A percentile compares a stretch with the other conserved stretches of the same genome.
Conservation (phyloP, 352 stramenopile genomes). For the Phytophthora fragariaefolia region DNA sequence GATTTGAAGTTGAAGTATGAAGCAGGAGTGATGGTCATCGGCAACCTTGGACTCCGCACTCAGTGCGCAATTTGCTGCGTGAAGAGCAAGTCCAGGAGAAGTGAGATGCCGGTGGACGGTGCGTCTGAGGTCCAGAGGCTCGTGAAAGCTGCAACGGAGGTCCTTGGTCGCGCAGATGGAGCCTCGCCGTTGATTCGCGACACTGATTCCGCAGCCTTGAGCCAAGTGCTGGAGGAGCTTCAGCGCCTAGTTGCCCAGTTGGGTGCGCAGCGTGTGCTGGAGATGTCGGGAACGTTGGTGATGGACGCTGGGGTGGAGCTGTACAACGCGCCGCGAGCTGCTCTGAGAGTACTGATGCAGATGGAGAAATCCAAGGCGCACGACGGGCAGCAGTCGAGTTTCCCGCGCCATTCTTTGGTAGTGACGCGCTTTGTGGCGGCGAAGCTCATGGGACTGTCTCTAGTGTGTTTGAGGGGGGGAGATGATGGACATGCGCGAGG, state of each 20-base stretch:
- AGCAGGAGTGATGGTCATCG: slow-evolving; percentile 38
- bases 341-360: slow-evolving; percentile 42
- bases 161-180: slow-evolving; percentile 19
- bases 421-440: slow-evolving; percentile 61
- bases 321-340: slow-evolving; percentile 66
- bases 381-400: slow-evolving; percentile 3
- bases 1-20: slow-evolving; percentile 25
- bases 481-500: slow-evolving; percentile 8
- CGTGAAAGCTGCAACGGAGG: slow-evolving; percentile 29
- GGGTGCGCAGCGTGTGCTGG: slow-evolving; percentile 33
- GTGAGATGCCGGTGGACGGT: slow-evolving; percentile 24
- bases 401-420: slow-evolving; percentile 40
- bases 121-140: slow-evolving; percentile 18
- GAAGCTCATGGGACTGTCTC: slow-evolving; percentile 67
- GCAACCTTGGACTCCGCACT: slow-evolving; percentile 2
- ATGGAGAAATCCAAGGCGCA: slow-evolving; percentile 25
- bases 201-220: slow-evolving; percentile 11
- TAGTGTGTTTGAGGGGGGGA: slow-evolving; percentile 40
- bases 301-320: slow-evolving; percentile 73
- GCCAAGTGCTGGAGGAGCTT: slow-evolving; percentile 37
- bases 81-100: slow-evolving; percentile 2
- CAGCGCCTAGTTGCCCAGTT: slow-evolving; percentile 35
- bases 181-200: neutral
- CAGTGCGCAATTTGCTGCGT: slow-evolving; percentile 28
- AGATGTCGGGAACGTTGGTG: slow-evolving; percentile 38